phyloP scores from a whole-genome alignment of 495 filamentous ascomycete genomes.

The Aspergillus nanangensis region DNA sequence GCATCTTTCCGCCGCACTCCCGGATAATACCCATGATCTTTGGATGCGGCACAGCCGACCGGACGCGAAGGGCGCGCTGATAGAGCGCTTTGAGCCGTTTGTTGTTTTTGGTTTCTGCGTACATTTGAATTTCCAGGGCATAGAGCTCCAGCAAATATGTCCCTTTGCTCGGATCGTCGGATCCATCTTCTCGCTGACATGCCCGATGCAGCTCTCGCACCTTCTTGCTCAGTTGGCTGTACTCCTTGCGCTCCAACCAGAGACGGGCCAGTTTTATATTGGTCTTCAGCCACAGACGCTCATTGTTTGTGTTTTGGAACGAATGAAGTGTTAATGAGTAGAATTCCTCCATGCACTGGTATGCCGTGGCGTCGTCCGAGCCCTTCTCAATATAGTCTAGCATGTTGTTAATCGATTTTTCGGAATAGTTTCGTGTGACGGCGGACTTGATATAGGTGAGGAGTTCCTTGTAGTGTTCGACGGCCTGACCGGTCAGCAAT shows the following conservation, averaged over 20 bases:
- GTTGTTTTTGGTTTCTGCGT: constrained; percentile 93
- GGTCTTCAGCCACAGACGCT: constrained; percentile 95
- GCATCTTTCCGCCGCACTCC: constrained; percentile 99
- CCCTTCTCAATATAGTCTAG: constrained; percentile 96
- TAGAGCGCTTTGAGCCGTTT: constrained; percentile 94
- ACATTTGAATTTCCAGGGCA: constrained; percentile 98
- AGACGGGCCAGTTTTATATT: constrained; percentile 94
- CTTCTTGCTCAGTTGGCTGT: constrained; percentile 73
- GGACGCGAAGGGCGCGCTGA: constrained; percentile 81
- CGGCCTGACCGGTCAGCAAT: too few species aligned
- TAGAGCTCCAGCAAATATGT: constrained; percentile 96
- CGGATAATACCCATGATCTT: constrained; percentile 99
- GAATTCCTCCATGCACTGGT: constrained; percentile 90
- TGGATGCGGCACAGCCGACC: constrained; percentile 93
- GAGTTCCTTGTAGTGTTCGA: constrained; percentile 92
- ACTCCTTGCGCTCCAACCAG: constrained; percentile 88
- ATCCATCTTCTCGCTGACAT: constrained; percentile 84
- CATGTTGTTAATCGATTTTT: constrained; percentile 99
- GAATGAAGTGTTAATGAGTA: constrained; percentile 89
- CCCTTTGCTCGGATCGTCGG: constrained; percentile 91
- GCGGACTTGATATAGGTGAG: constrained; percentile 96
- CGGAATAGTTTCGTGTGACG: constrained; percentile 96
- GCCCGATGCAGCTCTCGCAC: constrained; percentile 83
- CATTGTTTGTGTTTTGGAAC: constrained; percentile 97
- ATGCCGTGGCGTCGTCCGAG: constrained; percentile 72